A percentile compares a stretch with the other conserved stretches of the same genome.
These are phyloP conservation scores for Kwoniella botswanensis DNA, from an alignment of 768 basidiomycete species.

Conservation along the genomic window DNA sequence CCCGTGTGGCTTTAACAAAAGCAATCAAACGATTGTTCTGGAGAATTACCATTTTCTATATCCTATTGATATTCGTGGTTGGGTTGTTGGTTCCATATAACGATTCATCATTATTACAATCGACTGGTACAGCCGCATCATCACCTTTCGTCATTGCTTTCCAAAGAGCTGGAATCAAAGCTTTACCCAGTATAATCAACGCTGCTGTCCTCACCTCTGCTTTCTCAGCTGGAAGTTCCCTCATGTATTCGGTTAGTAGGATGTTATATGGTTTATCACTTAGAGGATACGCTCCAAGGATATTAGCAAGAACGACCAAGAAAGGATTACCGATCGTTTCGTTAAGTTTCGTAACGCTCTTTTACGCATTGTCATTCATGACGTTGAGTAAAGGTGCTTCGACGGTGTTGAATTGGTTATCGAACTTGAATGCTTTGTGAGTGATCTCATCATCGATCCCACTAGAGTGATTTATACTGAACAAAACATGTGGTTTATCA, in stretches of 20 bases:
- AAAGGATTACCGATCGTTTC: slow-evolving; percentile 79
- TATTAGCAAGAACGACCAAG: slow-evolving; percentile 73
- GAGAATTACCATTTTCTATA: slow-evolving; percentile 48
- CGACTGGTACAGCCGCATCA: slow-evolving; percentile 51
- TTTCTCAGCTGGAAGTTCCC: slow-evolving; percentile 24
- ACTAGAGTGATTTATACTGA: neutral
- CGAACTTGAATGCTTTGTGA: slow-evolving; percentile 68
- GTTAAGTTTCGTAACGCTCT: slow-evolving; percentile 70
- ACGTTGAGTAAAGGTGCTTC: slow-evolving; percentile 70
- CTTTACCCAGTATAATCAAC: slow-evolving; percentile 49
- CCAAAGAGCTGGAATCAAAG: slow-evolving; percentile 52
- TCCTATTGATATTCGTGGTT: slow-evolving; percentile 50
- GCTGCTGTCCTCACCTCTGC: slow-evolving; percentile 49
- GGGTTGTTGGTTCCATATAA: slow-evolving; percentile 53
- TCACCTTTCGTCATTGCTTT: slow-evolving; percentile 59
- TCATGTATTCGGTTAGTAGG: slow-evolving; percentile 27
- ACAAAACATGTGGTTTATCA: slow-evolving; percentile 7
- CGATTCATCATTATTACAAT: slow-evolving; percentile 41
- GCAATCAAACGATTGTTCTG: slow-evolving; percentile 39
- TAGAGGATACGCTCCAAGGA: slow-evolving; percentile 77
- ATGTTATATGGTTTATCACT: slow-evolving; percentile 45
- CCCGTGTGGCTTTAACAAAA: slow-evolving; percentile 37
- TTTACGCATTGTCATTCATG: slow-evolving; percentile 72
- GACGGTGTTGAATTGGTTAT: slow-evolving; percentile 75
- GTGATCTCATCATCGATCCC: neutral